Evolutionary conservation across 1,284 basidiomycete species (phyloP), one percentile per base, ranked within the genome.

Genomic region (Trichosporon sp.): DNA sequence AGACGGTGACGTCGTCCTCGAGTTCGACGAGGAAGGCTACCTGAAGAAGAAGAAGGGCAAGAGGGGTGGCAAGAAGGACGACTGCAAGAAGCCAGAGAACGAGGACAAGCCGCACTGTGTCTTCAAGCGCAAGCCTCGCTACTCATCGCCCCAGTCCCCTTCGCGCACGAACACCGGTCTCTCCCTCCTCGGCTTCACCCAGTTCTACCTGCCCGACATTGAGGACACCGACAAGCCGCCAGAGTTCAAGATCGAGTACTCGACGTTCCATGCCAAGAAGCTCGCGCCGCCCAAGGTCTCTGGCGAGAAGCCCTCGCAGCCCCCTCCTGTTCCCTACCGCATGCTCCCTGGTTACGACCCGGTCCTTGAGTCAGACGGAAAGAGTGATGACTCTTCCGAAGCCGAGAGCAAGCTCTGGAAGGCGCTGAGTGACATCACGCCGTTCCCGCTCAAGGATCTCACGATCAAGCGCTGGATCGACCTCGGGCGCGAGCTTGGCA

Each of bases 201-300:
- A 93, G 89, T 94, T 91, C 80, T 95, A 90, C 84, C 85, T 94
- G 66, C 90, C 92, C 2, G 85, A 89, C 71, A 83, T 94, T 26
- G 88, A 88, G 54, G 80, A 84, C 66, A 87, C 87, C 21, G 88
- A 88, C 79, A 85, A 87, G 76, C 85, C 86, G n/a, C 77, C 85
- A 69, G 84, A 86, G 76, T 93, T 88, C 86, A 87, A 90, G 83
- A 85, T 95, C 73, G 92, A 94, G 82, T 94, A 94, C 81, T 78
- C 91, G 81, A 94, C 92, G 65, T 91, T 89, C 80, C 81, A 83
- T 63, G 78, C 85, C 16, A 77, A 80, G 65, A 78, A 80, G 59
- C 83, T 88, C 54, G 83, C 87, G 65, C 84, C 78, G 10, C 67
- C 71, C 4, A 40, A 82, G 16, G 67, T 71, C 10, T 67, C 66